phyloP scores from a whole-genome alignment of 345 rosid species.

The Psidium guajava region DNA sequence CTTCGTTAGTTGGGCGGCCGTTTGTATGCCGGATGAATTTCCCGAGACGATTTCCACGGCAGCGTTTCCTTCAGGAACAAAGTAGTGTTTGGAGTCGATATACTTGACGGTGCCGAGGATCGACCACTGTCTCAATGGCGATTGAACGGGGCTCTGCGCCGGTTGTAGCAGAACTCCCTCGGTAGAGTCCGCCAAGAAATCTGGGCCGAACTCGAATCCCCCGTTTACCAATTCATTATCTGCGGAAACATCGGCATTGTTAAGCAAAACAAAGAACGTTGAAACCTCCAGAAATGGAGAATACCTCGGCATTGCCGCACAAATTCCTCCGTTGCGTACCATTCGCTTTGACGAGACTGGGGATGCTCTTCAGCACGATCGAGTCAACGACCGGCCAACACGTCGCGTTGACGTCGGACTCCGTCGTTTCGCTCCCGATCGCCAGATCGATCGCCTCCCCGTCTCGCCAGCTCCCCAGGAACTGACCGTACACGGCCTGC shows the following conservation, averaged over 20 bases:
- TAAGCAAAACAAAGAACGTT: not conserved
- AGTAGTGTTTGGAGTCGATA: slow-evolving; percentile 39
- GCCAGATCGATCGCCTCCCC: slow-evolving; percentile 27
- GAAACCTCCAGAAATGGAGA: not conserved
- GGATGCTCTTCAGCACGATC: slow-evolving; percentile 23
- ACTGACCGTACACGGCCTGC: slow-evolving; percentile 38
- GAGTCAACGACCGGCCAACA: slow-evolving; percentile 53
- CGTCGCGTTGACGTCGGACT: slow-evolving; percentile 26
- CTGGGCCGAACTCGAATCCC: slow-evolving; percentile 57
- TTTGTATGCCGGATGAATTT: slow-evolving; percentile 30
- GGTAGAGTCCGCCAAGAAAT: slow-evolving; percentile 30
- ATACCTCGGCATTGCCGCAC: not conserved
- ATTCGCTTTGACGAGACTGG: slow-evolving; percentile 13
- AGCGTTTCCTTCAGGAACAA: slow-evolving; percentile 47
- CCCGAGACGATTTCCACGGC: slow-evolving; percentile 41
- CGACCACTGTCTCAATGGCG: slow-evolving; percentile 37
- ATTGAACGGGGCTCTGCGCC: slow-evolving; percentile 30
- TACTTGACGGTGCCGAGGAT: slow-evolving; percentile 43
- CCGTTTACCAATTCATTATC: slow-evolving; percentile 39
- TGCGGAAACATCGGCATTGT: not conserved
- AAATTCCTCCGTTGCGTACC: slow-evolving; percentile 7
- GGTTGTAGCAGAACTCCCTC: slow-evolving; percentile 34
- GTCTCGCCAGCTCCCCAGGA: slow-evolving; percentile 35
- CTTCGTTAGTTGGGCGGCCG: slow-evolving; percentile 16
- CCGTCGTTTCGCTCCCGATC: slow-evolving; percentile 23